Evolutionary conservation across 1,284 basidiomycete species (phyloP).

Genomic region (Cutaneotrichosporon cutaneum): DNA sequence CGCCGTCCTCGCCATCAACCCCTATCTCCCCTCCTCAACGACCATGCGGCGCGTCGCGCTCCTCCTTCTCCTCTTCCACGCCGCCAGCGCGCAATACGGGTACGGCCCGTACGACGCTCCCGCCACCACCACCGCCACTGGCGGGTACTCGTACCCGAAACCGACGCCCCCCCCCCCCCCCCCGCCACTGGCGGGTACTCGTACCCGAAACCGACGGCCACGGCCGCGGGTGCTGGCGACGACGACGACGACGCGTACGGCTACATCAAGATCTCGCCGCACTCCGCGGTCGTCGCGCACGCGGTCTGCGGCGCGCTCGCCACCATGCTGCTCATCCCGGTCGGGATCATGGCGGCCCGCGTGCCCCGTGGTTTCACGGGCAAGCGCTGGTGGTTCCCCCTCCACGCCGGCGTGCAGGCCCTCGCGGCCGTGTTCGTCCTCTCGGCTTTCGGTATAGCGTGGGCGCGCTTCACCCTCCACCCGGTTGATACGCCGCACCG

Average conservation of each 20-base stretch:
- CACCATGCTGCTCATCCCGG: conserved; percentile 62
- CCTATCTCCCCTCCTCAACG: not conserved
- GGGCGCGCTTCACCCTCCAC: conserved; percentile 16
- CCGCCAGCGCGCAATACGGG: not conserved
- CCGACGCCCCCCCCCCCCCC: not conserved
- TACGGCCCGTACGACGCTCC: not conserved
- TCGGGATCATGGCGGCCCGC: conserved; percentile 61
- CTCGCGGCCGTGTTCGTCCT: conserved; percentile 55
- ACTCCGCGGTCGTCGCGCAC: conserved; percentile 57
- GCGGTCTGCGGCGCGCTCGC: conserved; percentile 59
- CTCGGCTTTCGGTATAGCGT: conserved; percentile 52
- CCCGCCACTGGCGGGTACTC: not conserved
- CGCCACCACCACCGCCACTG: not conserved
- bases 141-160: no score
- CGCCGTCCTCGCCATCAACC: not conserved
- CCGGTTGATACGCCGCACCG: conserved; percentile 6
- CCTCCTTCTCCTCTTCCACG: not conserved
- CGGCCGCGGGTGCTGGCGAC: not conserved
- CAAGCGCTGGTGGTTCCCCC: conserved; percentile 59
- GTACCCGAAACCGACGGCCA: not conserved
- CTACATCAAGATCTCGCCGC: not conserved
- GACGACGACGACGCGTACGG: not conserved
- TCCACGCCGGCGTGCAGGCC: conserved; percentile 58
- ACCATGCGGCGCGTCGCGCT: not conserved
- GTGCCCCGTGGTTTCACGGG: conserved; percentile 59